Evolutionary conservation across 768 basidiomycete genomes (phyloP).

Genomic region (Kwoniella botswanensis): DNA sequence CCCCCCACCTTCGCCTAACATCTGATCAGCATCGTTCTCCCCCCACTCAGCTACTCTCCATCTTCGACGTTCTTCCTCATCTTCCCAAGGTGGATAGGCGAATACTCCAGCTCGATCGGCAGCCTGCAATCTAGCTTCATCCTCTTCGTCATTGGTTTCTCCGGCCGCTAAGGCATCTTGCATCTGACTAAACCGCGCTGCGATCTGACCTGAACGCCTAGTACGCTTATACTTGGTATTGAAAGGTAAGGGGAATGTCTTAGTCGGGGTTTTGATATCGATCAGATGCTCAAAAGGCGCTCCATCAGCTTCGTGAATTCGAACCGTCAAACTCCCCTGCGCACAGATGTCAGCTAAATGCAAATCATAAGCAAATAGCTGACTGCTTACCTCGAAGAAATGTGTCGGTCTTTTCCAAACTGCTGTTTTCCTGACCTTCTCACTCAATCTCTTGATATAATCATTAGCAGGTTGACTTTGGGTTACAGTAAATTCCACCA

Average conservation of each 20-base stretch:
- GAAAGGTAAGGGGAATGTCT: constrained; percentile 97
- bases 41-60: constrained; percentile 99
- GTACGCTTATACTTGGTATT: constrained; percentile 63
- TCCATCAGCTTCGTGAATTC: constrained; percentile 98
- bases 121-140: constrained; percentile 34
- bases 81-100: constrained; percentile 93
- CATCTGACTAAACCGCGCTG: constrained; percentile 46
- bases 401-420: constrained; percentile 66
- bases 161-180: constrained; percentile 43
- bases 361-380: background rate
- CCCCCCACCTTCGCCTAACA: constrained; percentile 80
- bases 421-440: constrained; percentile 31
- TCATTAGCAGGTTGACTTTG: constrained; percentile 82
- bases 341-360: constrained; percentile 1
- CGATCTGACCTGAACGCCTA: constrained; percentile 43
- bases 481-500: constrained; percentile 91
- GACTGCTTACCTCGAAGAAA: constrained; percentile 75
- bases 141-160: constrained; percentile 35
- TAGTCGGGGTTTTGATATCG: constrained; percentile 82
- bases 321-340: constrained; percentile 95
- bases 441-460: constrained; percentile 67
- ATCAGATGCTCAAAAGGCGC: constrained; percentile 98
- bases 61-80: constrained; percentile 64
- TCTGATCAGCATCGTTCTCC: constrained; percentile 89
- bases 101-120: constrained; percentile 65